These are phyloP conservation scores for Phytophthora gonapodyides DNA, from an alignment of 352 stramenopile genomes.

Conservation along the genomic window DNA sequence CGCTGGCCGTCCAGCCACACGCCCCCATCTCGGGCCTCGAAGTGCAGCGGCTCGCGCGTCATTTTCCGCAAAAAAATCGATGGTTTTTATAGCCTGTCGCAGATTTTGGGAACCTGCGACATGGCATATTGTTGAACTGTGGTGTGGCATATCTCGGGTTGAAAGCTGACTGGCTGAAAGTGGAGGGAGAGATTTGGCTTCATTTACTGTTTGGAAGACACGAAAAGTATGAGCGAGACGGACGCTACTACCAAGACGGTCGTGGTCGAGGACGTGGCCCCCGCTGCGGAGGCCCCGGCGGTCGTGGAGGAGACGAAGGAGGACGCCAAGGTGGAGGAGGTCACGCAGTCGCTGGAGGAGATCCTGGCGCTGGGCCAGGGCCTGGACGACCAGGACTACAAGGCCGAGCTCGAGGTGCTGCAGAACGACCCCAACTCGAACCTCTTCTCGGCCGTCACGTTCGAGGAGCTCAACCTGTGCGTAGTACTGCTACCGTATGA, in stretches of 20 bases:
- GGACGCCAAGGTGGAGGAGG: conserved; percentile 54
- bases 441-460: conserved; percentile 83
- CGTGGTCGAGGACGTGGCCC: conserved; percentile 9
- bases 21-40: conserved; percentile 38
- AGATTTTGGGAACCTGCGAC: background rate
- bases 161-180: conserved; percentile 23
- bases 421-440: conserved; percentile 88
- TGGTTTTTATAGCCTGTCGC: no score
- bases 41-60: conserved; percentile 23
- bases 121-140: background rate
- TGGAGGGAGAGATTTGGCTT: conserved; percentile 14
- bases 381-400: conserved; percentile 89
- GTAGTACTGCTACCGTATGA: conserved; percentile 8
- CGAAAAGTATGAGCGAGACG: conserved; percentile 34
- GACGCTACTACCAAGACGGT: conserved; percentile 24
- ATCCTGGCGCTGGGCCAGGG: conserved; percentile 83
- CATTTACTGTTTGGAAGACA: conserved; percentile 12
- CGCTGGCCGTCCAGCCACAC: conserved; percentile 38
- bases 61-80: background rate
- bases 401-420: conserved; percentile 79
- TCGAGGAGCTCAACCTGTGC: conserved; percentile 81
- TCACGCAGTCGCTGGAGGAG: conserved; percentile 81
- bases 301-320: conserved; percentile 20
- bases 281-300: background rate
- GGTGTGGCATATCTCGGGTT: conserved; percentile 10